Evolutionary conservation across 805 yeast genomes (phyloP).

Genomic region (Ogataea pini): DNA sequence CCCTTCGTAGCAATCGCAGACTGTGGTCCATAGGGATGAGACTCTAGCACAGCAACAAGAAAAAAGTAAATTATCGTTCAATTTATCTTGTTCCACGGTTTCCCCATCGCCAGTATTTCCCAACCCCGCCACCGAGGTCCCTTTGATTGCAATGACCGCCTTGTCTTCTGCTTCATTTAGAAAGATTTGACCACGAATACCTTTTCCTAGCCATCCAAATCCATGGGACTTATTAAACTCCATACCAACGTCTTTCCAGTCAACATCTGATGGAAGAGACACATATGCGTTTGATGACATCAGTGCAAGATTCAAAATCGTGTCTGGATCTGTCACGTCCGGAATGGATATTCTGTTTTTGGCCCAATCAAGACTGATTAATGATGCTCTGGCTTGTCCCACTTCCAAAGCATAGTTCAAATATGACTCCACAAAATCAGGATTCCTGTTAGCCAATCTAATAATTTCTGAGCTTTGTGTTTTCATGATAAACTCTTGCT

Average conservation of each 20-base stretch:
- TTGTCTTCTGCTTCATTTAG: conserved; percentile 52
- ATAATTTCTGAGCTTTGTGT: conserved; percentile 20
- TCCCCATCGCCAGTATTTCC: conserved; percentile 52
- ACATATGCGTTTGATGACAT: conserved; percentile 94
- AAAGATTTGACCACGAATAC: conserved; percentile 90
- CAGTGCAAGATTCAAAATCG: conserved; percentile 72
- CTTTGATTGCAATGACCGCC: conserved; percentile 82
- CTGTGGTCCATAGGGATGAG: conserved; percentile 89
- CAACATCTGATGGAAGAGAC: conserved; percentile 69
- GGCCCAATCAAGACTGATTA: conserved; percentile 63
- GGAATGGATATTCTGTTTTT: conserved; percentile 61
- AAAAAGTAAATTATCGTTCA: conserved; percentile 84
- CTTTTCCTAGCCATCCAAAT: conserved; percentile 86
- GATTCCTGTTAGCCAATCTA: conserved; percentile 50
- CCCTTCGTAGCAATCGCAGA: conserved; percentile 86
- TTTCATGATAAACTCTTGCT: conserved; percentile 21
- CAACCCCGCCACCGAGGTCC: conserved; percentile 82
- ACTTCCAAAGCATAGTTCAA: conserved; percentile 54
- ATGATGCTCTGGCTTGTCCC: conserved; percentile 38
- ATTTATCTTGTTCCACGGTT: conserved; percentile 77
- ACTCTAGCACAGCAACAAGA: conserved; percentile 96
- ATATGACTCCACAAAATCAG: conserved; percentile 67
- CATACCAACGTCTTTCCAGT: conserved; percentile 69
- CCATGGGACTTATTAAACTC: conserved; percentile 54
- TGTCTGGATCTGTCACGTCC: conserved; percentile 69